Evolutionary conservation across 176 grass and related monocot genomes (phyloP).

Genomic region (Raddia guianensis): DNA sequence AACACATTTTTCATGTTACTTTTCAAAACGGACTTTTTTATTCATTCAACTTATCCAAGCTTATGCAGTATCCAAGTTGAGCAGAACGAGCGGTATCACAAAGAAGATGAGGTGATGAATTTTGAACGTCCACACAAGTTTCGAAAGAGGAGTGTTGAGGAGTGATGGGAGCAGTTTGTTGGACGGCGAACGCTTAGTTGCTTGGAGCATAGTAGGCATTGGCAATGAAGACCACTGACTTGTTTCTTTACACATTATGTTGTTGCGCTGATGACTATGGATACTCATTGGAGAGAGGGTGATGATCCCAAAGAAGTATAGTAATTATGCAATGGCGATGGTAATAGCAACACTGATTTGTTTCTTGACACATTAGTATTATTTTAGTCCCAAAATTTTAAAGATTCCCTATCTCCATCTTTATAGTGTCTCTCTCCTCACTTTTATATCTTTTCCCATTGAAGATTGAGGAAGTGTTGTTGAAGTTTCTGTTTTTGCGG

Average conservation of each 20-base stretch:
- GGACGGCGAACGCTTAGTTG: neutral
- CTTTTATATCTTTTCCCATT: no score
- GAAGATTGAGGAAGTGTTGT: no score
- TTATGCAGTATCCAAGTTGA: slow-evolving; percentile 18
- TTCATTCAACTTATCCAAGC: slow-evolving; percentile 21
- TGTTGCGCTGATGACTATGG: slow-evolving; percentile 7
- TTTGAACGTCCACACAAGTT: slow-evolving; percentile 47
- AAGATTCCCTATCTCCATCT: no score
- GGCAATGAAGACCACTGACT: neutral
- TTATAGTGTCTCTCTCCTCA: no score
- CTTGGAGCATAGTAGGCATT: neutral
- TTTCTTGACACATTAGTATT: no score
- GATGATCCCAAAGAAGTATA: neutral
- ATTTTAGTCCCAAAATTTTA: no score
- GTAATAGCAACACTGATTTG: no score
- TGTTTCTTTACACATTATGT: slow-evolving; percentile 19
- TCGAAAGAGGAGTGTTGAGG: slow-evolving; percentile 37
- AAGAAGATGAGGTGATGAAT: slow-evolving; percentile 17
- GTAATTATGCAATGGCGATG: no score
- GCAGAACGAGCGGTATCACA: slow-evolving; percentile 31
- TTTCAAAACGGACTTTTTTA: slow-evolving; percentile 14
- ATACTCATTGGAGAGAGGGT: neutral
- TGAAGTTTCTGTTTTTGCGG: no score
- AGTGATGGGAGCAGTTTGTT: slow-evolving; percentile 28
- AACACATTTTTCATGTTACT: slow-evolving; percentile 12